phyloP scores from a whole-genome alignment of 306 rosid genomes.

The Gillenia trifoliata region DNA sequence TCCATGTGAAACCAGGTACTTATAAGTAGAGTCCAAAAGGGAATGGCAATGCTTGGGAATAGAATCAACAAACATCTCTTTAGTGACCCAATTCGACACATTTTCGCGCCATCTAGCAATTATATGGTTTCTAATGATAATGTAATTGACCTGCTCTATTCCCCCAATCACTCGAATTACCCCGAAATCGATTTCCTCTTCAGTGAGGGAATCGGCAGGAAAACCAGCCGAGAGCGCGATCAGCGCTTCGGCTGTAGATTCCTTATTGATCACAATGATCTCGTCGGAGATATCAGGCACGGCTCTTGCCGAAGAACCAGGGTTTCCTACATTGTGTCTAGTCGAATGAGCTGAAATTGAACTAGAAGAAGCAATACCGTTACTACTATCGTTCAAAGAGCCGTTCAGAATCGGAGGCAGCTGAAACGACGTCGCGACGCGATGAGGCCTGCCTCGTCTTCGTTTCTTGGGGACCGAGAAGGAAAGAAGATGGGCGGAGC shows the following conservation, averaged over 20 bases:
- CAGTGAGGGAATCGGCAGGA: conserved; percentile 83
- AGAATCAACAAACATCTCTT: conserved; percentile 56
- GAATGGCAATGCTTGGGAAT: conserved; percentile 60
- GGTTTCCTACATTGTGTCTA: conserved; percentile 26
- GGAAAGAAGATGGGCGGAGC: conserved; percentile 40
- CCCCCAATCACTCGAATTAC: conserved; percentile 75
- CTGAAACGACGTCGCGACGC: conserved; percentile 53
- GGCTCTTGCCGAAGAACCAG: conserved; percentile 11
- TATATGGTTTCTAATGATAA: conserved; percentile 84
- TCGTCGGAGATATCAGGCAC: conserved; percentile 59
- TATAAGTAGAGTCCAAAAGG: conserved; percentile 68
- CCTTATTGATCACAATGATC: conserved; percentile 81
- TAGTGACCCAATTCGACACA: conserved; percentile 69
- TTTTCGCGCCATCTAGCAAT: conserved; percentile 93
- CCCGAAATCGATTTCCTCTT: conserved; percentile 81
- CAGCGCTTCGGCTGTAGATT: conserved; percentile 80
- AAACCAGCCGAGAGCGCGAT: conserved; percentile 78
- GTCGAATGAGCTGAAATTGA: conserved; percentile 24
- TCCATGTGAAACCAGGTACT: conserved; percentile 69
- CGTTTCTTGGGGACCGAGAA: conserved; percentile 83
- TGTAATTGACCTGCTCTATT: conserved; percentile 89
- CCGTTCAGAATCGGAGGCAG: conserved; percentile 32
- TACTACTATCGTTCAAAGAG: conserved; percentile 27
- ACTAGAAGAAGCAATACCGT: conserved; percentile 28
- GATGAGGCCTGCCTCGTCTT: conserved; percentile 81